A percentile compares a stretch with the other conserved stretches of the same genome.
These are phyloP conservation scores for Fusarium virguliforme DNA, from an alignment of 2,329 filamentous ascomycete species.

Conservation along the genomic window DNA sequence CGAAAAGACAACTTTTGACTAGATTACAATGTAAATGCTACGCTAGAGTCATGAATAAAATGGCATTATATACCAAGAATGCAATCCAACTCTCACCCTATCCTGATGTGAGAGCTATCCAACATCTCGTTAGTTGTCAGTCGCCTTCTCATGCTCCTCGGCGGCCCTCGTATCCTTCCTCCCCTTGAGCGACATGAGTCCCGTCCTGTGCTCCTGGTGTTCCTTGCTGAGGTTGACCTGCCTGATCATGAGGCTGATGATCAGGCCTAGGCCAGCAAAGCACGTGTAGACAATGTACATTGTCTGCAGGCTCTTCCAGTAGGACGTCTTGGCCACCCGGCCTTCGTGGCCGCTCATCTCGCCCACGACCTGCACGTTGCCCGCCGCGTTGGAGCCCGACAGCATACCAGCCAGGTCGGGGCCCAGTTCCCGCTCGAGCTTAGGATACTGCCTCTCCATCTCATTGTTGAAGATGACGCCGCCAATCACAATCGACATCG, in stretches of 20 bases:
- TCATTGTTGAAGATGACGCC: slow-evolving; percentile 86
- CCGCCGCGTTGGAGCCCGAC: slow-evolving; percentile 72
- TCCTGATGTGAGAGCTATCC: slow-evolving; percentile 17
- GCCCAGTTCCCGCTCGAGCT: slow-evolving; percentile 67
- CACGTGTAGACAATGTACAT: slow-evolving; percentile 74
- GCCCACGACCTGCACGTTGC: slow-evolving; percentile 73
- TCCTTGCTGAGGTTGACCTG: slow-evolving; percentile 68
- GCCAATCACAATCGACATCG: slow-evolving; percentile 79
- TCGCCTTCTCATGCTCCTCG: slow-evolving; percentile 31
- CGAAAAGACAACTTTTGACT: neutral
- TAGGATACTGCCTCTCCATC: slow-evolving; percentile 71
- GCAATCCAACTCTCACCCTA: slow-evolving; percentile 1
- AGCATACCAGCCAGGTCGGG: slow-evolving; percentile 66
- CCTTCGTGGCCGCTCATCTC: slow-evolving; percentile 64
- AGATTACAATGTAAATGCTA: slow-evolving; percentile 24
- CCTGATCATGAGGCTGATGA: slow-evolving; percentile 65
- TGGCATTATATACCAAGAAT: neutral
- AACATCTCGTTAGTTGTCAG: slow-evolving; percentile 27
- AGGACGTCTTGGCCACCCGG: slow-evolving; percentile 62
- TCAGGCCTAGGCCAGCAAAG: slow-evolving; percentile 64
- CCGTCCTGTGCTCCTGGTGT: slow-evolving; percentile 73
- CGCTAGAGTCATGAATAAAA: neutral
- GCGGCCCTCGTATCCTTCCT: slow-evolving; percentile 47
- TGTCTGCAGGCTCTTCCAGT: slow-evolving; percentile 65
- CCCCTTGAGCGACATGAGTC: slow-evolving; percentile 62